A percentile compares a stretch with the other conserved stretches of the same genome.
Conservation (phyloP, 192 early-diverging fungal species). For the Coemansia sp. region DNA sequence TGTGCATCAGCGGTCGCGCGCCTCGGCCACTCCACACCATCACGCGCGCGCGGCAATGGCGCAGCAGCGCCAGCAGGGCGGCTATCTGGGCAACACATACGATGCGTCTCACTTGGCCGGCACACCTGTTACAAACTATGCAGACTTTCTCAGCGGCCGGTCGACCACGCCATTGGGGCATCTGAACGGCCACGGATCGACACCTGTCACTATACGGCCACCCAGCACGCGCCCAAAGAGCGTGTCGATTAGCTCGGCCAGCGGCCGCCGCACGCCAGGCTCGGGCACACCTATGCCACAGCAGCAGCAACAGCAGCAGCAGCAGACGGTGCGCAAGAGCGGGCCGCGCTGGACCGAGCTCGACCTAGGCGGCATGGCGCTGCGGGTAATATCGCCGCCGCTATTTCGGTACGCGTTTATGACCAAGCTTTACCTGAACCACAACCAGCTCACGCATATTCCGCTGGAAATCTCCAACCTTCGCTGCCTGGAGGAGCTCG, state of each 20-base stretch:
- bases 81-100: slow-evolving; percentile 26
- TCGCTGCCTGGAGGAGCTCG: slow-evolving; percentile 66
- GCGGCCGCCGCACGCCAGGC: slow-evolving; percentile 41
- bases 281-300: slow-evolving; percentile 9
- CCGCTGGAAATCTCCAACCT: slow-evolving; percentile 70
- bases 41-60: slow-evolving; percentile 88
- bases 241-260: slow-evolving; percentile 39
- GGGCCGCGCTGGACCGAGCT: slow-evolving; percentile 74
- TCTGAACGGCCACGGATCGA: slow-evolving; percentile 38
- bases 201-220: slow-evolving; percentile 42
- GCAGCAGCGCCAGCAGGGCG: slow-evolving; percentile 63
- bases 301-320: slow-evolving; percentile 15
- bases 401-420: slow-evolving; percentile 85
- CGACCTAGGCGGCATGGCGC: slow-evolving; percentile 94
- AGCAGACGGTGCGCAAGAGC: slow-evolving; percentile 16
- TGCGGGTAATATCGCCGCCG: slow-evolving; percentile 72
- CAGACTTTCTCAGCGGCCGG: slow-evolving; percentile 43
- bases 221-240: slow-evolving; percentile 51
- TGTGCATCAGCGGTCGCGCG: slow-evolving; percentile 69
- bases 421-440: slow-evolving; percentile 91
- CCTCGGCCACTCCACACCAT: slow-evolving; percentile 79
- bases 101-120: slow-evolving; percentile 31
- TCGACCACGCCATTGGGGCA: slow-evolving; percentile 50
- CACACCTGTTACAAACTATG: slow-evolving; percentile 51
- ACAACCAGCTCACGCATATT: slow-evolving; percentile 86